Conservation (phyloP, 805 yeast species). For the Candida sanyiensis region DNA sequence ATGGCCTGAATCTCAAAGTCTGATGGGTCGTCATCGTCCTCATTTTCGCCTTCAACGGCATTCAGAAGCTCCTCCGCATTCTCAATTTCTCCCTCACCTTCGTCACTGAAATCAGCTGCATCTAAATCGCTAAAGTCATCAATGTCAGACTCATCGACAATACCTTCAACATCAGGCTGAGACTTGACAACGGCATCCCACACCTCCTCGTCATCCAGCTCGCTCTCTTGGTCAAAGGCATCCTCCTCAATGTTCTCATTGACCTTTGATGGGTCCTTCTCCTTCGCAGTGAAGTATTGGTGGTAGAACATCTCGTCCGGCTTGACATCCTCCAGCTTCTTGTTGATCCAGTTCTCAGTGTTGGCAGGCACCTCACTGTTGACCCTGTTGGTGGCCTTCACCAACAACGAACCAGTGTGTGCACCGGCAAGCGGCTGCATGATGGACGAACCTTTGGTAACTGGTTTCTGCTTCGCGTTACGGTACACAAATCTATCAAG, state of each 20-base stretch:
- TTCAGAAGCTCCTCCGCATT: slow-evolving; percentile 40
- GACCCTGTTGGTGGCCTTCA: slow-evolving; percentile 49
- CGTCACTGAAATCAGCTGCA: slow-evolving; percentile 44
- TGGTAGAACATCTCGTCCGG: slow-evolving; percentile 89
- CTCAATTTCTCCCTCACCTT: slow-evolving; percentile 31
- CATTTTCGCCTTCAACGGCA: slow-evolving; percentile 16
- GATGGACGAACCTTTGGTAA: slow-evolving; percentile 80
- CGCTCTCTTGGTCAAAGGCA: slow-evolving; percentile 38
- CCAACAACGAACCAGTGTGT: slow-evolving; percentile 63
- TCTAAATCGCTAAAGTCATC: slow-evolving; percentile 61
- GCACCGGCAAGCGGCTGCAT: slow-evolving; percentile 97
- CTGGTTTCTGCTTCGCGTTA: slow-evolving; percentile 74
- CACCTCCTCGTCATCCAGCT: slow-evolving; percentile 62
- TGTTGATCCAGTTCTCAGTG: slow-evolving; percentile 75
- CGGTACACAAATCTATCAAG: slow-evolving; percentile 93
- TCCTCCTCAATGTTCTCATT: slow-evolving; percentile 30
- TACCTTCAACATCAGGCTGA: slow-evolving; percentile 65
- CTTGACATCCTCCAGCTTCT: slow-evolving; percentile 55
- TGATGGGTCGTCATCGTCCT: slow-evolving; percentile 28
- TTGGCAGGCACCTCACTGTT: slow-evolving; percentile 63
- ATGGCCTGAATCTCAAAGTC: slow-evolving; percentile 36
- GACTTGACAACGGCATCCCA: slow-evolving; percentile 77
- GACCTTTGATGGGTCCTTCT: slow-evolving; percentile 31
- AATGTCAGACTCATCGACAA: slow-evolving; percentile 31
- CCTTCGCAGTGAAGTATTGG: slow-evolving; percentile 71